Conservation (phyloP, 192 early-diverging fungal genomes). For the Allomyces javanicus region DNA sequence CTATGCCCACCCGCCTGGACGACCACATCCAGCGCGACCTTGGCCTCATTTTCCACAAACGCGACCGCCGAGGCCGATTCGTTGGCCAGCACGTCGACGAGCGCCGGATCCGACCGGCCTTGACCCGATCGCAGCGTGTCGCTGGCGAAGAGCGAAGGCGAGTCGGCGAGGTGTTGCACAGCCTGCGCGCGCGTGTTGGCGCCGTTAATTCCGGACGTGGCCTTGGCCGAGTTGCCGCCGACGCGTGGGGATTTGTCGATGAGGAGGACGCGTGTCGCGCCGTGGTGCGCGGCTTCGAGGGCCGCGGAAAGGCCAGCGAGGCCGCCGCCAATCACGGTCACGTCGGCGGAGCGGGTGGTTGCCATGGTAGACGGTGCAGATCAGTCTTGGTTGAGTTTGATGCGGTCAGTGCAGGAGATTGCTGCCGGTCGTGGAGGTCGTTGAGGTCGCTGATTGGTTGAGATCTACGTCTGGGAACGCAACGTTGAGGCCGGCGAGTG, state of each 20-base stretch:
- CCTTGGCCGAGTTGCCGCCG: constrained; percentile 92
- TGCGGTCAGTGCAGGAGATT: no score
- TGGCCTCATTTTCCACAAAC: constrained; percentile 73
- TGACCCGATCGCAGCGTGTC: constrained; percentile 75
- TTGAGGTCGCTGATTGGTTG: no score
- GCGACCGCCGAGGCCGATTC: constrained; percentile 70
- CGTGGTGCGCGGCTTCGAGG: constrained; percentile 55
- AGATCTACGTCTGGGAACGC: no score
- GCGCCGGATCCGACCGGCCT: constrained; percentile 52
- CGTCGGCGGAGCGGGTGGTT: no score
- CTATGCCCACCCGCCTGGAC: constrained; percentile 83
- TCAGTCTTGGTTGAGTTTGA: no score
- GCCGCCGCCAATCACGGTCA: constrained; percentile 47
- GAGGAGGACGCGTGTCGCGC: constrained; percentile 61
- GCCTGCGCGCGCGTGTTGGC: constrained; percentile 73
- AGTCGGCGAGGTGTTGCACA: constrained; percentile 47
- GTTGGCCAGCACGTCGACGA: constrained; percentile 69
- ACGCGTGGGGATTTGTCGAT: constrained; percentile 77
- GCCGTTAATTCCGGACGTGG: constrained; percentile 96
- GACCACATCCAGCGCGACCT: constrained; percentile 68
- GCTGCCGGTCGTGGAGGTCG: no score
- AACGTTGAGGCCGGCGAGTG: no score
- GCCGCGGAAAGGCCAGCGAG: constrained; percentile 74
- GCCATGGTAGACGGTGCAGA: no score
- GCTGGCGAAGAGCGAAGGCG: constrained; percentile 58